Base-by-base conservation (phyloP, 1,284 basidiomycete species). In the Singerocomus inundabilis region DNA sequence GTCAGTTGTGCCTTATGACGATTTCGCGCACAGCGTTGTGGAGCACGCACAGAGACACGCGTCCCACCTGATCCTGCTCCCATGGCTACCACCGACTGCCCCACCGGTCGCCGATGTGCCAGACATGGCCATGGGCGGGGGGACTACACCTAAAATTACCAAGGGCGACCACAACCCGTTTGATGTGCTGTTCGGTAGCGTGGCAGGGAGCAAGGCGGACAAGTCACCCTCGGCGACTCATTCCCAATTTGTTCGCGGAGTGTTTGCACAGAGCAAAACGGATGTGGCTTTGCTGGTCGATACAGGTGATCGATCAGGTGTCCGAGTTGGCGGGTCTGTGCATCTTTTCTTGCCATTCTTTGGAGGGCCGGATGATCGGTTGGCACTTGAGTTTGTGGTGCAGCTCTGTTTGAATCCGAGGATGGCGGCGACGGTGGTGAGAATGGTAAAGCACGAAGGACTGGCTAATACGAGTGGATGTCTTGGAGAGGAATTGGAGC, bases 271-370 rank as follows among this genome's bases (percentile, higher is more conserved):
- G 36, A 78, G 82, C 43, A 71, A 74, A 54, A 75, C 76, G 1
- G 89, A 93, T 55, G 83, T 96, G 8, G 94, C 88, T 1, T 68
- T 98, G 13, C 91, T 86, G 62, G 79, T 96, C 44, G 91, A 95
- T 60, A 77, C 80, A 18, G 79, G 77, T 6, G 72, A 70, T 18
- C 64, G 66, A 15, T 49, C 57, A 1, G 55, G 57, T 26, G 63
- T 30, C 3, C 55, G 36, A 13, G 4, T 42, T 51, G 57, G 63
- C 55, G 49, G 69, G 54, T 52, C 53, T 50, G 18, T 81, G 56
- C 93, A 95, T 62, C 63, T 98, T 29, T 88, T 96, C 70, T 68
- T 96, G 21, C 90, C 91, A 0, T 98, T 98, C 79, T 91, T 96
- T 67, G 96, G 95, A 21, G 96, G 96, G 0, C 86, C 92, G 0